Percentiles rank a stretch among this genome's conserved stretches.
phyloP scores from a whole-genome alignment of 2,329 filamentous ascomycete genomes.

The Aspergillus intermedius region DNA sequence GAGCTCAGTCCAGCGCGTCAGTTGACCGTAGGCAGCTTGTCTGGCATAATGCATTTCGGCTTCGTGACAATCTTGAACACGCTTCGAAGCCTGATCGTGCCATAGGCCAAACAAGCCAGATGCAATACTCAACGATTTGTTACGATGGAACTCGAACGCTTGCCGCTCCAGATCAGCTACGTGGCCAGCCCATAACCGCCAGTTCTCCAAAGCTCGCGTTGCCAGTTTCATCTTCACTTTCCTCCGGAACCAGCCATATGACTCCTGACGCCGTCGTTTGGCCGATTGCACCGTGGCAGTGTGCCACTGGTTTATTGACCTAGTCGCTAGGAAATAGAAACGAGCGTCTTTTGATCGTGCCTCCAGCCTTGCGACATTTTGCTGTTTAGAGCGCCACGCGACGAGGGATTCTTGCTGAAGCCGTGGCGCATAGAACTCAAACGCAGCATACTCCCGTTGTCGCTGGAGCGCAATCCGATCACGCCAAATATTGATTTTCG shows the following conservation, averaged over 20 bases:
- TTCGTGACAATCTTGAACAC: slow-evolving; percentile 28
- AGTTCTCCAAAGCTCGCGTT: slow-evolving; percentile 33
- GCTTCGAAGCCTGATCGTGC: slow-evolving; percentile 35
- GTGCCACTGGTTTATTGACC: slow-evolving; percentile 47
- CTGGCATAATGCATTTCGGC: slow-evolving; percentile 34
- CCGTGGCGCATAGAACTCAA: slow-evolving; percentile 39
- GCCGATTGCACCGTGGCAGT: slow-evolving; percentile 45
- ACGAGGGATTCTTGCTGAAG: slow-evolving; percentile 35
- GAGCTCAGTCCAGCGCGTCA: slow-evolving; percentile 33
- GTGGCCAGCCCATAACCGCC: slow-evolving; percentile 29
- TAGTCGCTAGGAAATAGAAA: slow-evolving; percentile 51
- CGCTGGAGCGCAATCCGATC: slow-evolving; percentile 32
- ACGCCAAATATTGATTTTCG: slow-evolving; percentile 33
- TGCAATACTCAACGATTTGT: slow-evolving; percentile 27
- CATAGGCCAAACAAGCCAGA: slow-evolving; percentile 36
- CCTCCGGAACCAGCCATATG: slow-evolving; percentile 50
- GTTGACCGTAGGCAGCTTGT: slow-evolving; percentile 31
- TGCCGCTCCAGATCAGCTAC: slow-evolving; percentile 34
- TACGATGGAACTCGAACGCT: slow-evolving; percentile 31
- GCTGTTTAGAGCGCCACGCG: slow-evolving; percentile 31
- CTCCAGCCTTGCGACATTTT: slow-evolving; percentile 44
- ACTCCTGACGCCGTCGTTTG: slow-evolving; percentile 48
- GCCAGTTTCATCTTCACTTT: slow-evolving; percentile 51
- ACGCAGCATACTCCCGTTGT: slow-evolving; percentile 35
- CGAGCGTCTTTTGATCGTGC: slow-evolving; percentile 50